Percentiles rank a stretch among this genome's conserved stretches.
Conservation (phyloP, 352 stramenopile genomes). For the Phytophthora fragariaefolia region DNA sequence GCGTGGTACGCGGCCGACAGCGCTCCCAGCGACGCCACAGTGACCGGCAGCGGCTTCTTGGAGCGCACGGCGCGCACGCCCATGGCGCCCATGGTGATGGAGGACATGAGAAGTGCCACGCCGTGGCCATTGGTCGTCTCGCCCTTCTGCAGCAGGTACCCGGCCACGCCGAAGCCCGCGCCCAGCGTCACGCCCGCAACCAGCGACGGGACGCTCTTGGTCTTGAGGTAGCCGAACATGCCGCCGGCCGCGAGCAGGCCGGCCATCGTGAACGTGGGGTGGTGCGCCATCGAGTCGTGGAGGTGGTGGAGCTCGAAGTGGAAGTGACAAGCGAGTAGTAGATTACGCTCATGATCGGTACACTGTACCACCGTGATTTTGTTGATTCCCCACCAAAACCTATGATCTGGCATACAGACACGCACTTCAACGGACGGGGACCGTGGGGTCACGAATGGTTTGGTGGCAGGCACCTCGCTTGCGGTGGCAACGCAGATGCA, state of each 20-base stretch:
- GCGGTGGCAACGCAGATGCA: too few relatives aligned
- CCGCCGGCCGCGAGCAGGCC: conserved; percentile 70
- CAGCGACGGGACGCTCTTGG: conserved; percentile 81
- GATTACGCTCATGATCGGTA: conserved; percentile 13
- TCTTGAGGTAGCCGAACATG: conserved; percentile 83
- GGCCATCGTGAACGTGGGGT: conserved; percentile 88
- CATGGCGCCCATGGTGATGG: conserved; percentile 89
- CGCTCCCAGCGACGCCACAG: conserved; percentile 75
- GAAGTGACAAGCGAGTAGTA: conserved; percentile 2
- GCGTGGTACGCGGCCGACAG: conserved; percentile 86
- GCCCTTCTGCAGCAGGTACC: conserved; percentile 81
- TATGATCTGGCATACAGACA: background rate
- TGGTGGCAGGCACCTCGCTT: too few relatives aligned
- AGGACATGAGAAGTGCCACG: conserved; percentile 79
- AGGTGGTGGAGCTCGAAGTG: background rate
- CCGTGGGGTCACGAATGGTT: too few relatives aligned
- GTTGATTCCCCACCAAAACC: background rate
- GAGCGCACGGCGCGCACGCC: conserved; percentile 78
- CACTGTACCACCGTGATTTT: conserved; percentile 6
- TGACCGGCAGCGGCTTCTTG: conserved; percentile 76
- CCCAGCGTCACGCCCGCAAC: conserved; percentile 83
- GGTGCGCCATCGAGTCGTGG: conserved; percentile 59
- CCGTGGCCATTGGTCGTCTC: conserved; percentile 87
- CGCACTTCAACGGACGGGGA: background rate
- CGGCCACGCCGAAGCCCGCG: conserved; percentile 79